Percentiles rank a stretch among this genome's conserved stretches.
Evolutionary conservation across 352 stramenopile species (phyloP).

Genomic region (Globisporangium canariense): DNA sequence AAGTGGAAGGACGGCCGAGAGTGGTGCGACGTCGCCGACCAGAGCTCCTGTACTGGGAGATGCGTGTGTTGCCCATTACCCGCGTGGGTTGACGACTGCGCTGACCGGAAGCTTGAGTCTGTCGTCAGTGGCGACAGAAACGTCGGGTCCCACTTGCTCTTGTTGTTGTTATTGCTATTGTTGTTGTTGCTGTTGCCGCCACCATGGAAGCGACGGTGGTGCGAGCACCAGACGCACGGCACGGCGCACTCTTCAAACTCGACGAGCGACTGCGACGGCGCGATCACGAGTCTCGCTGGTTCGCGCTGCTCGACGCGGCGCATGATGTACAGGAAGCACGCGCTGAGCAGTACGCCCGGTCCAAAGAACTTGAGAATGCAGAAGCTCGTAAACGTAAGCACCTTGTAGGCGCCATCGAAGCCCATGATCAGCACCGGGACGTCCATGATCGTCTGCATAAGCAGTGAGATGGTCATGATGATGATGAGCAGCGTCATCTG

Average conservation of each 20-base stretch:
- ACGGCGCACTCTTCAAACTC: slow-evolving; percentile 75
- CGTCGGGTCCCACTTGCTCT: slow-evolving; percentile 62
- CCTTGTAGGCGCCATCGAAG: slow-evolving; percentile 22
- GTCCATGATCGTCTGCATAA: slow-evolving; percentile 56
- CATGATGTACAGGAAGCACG: slow-evolving; percentile 74
- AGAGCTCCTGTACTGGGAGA: slow-evolving; percentile 1
- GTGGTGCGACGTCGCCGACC: background rate
- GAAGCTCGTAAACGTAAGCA: slow-evolving; percentile 34
- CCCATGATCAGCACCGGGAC: slow-evolving; percentile 33
- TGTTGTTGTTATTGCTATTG: slow-evolving; percentile 13
- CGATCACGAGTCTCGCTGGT: slow-evolving; percentile 43
- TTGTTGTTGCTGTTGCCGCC: background rate
- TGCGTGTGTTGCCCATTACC: background rate
- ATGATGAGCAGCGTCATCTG: slow-evolving; percentile 67
- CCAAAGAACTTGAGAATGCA: slow-evolving; percentile 56
- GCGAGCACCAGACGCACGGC: slow-evolving; percentile 68
- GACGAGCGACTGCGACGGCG: slow-evolving; percentile 46
- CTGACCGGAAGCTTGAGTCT: slow-evolving; percentile 45
- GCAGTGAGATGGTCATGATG: slow-evolving; percentile 35
- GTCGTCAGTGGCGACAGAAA: slow-evolving; percentile 58
- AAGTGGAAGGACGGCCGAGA: slow-evolving; percentile 1
- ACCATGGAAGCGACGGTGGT: slow-evolving; percentile 61
- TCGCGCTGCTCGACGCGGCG: slow-evolving; percentile 62
- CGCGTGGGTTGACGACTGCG: slow-evolving; percentile 32
- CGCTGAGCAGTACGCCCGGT: slow-evolving; percentile 46